Base-by-base conservation (phyloP, 345 rosid genomes). In the Rhizophora apiculata region DNA sequence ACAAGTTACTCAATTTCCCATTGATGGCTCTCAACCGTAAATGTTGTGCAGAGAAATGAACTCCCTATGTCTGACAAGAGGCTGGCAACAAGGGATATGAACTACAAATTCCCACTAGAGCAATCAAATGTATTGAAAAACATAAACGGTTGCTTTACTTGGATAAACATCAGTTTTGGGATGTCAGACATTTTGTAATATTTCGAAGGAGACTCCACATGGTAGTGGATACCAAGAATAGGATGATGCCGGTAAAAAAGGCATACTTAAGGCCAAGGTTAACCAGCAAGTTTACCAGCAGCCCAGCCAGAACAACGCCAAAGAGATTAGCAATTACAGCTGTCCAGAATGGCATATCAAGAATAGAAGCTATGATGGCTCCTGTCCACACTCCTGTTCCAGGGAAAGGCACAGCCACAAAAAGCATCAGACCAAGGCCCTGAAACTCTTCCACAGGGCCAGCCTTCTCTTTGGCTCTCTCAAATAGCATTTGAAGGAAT, bases 351-450 rank as follows among this genome's bases (percentile, higher is more conserved):
- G 95, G 96, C 95, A 94, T 89, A 78, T 87, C 91, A 62, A 94
- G 97, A 72, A 91, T 73, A 1, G 96, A 85, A 68, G 96, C 95
- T 66, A 91, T 82, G 68, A 86, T 84, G 70, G 97, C 98, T 62
- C 98, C 97, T 1, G 96, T 93, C 98, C 98, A 91, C 30, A 94
- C 92, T 70, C 98, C 98, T 0, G 98, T 91, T 66, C 97, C 97
- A 69, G 95, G 97, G 72, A 94, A 94, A 32, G 95, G 98, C 72
- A 94, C 97, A 32, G 98, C 92, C 77, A 94, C 96, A 63, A 94
- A 91, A 34, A 91, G 97, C 98, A 91, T 94, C 55, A 93, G 80
- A 0, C 97, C 98, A 31, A 93, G 82, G 96, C 97, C 91, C 59
- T 86, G 93, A 68, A 91, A 91, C 82, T 93, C 98, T 68, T 91